Conservation (phyloP, 2,329 filamentous ascomycete species). For the Fusarium citri region DNA sequence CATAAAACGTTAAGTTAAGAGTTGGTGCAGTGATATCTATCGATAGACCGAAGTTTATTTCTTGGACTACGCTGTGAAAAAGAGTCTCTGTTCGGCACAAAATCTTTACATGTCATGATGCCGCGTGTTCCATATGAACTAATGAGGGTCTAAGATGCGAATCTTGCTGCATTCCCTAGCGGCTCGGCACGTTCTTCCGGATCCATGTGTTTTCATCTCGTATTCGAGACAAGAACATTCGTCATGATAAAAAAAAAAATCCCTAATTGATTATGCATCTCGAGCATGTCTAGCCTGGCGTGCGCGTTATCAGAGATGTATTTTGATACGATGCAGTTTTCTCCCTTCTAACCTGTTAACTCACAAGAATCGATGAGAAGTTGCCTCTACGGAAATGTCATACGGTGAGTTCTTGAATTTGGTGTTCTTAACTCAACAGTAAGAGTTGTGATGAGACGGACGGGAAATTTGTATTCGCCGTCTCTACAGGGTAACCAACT, state of each 20-base stretch:
- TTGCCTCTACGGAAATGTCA: not conserved
- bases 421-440: not conserved
- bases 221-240: slow-evolving; percentile 6
- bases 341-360: not conserved
- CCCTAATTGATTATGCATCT: not conserved
- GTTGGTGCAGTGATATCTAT: not conserved
- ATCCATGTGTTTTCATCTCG: slow-evolving; percentile 1
- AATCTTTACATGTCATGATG: not conserved
- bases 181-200: slow-evolving; percentile 23
- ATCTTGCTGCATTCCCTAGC: slow-evolving; percentile 33
- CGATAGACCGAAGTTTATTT: not conserved
- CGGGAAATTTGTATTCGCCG: too few relatives aligned
- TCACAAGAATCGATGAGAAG: too few relatives aligned
- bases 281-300: not conserved
- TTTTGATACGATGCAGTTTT: not conserved
- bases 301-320: not conserved
- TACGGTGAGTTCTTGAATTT: not conserved
- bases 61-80: not conserved
- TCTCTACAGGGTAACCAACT: slow-evolving; percentile 4
- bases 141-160: slow-evolving; percentile 1
- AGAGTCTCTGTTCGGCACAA: not conserved
- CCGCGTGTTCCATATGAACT: slow-evolving; percentile 8
- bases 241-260: slow-evolving; percentile 3
- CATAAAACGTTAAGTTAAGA: not conserved
- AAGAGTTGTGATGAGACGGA: not conserved